phyloP scores from a whole-genome alignment of 257 asterid species.

The Solanum clarkiae region DNA sequence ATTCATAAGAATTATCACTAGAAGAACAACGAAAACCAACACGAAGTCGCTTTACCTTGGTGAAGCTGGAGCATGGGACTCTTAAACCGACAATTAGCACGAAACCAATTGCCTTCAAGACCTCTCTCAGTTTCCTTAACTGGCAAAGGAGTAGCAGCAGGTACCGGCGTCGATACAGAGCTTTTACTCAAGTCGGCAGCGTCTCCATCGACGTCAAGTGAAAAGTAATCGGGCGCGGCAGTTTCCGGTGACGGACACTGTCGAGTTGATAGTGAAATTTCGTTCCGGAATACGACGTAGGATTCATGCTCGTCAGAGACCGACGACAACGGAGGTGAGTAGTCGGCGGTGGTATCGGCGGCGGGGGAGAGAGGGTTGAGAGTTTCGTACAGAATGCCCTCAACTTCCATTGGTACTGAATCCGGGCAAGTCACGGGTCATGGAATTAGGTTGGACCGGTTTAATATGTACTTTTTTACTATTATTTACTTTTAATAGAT shows the following conservation, averaged over 20 bases:
- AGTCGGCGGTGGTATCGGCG: background rate
- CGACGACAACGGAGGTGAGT: slow-evolving; percentile 10
- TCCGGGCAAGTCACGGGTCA: background rate
- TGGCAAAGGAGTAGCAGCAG: slow-evolving; percentile 14
- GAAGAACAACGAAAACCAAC: background rate
- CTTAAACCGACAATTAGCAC: slow-evolving; percentile 51
- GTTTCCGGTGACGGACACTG: slow-evolving; percentile 37
- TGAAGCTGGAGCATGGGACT: slow-evolving; percentile 95
- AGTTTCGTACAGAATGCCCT: slow-evolving; percentile 56
- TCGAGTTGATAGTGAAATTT: slow-evolving; percentile 27
- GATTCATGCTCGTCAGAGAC: slow-evolving; percentile 29
- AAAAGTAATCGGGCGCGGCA: slow-evolving; percentile 61
- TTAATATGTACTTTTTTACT: background rate
- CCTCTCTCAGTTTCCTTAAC: slow-evolving; percentile 20
- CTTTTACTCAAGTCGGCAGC: background rate
- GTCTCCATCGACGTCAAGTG: slow-evolving; percentile 49
- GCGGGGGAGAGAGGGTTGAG: slow-evolving; percentile 30
- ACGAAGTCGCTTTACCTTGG: slow-evolving; percentile 37
- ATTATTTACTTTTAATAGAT: too few relatives aligned
- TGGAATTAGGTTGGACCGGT: background rate
- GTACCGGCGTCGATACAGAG: slow-evolving; percentile 6
- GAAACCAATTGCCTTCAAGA: slow-evolving; percentile 87
- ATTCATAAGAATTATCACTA: background rate
- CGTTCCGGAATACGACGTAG: slow-evolving; percentile 57
- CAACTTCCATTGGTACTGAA: slow-evolving; percentile 28